phyloP scores from a whole-genome alignment of 2,329 filamentous ascomycete species.

The Fusarium sp. region DNA sequence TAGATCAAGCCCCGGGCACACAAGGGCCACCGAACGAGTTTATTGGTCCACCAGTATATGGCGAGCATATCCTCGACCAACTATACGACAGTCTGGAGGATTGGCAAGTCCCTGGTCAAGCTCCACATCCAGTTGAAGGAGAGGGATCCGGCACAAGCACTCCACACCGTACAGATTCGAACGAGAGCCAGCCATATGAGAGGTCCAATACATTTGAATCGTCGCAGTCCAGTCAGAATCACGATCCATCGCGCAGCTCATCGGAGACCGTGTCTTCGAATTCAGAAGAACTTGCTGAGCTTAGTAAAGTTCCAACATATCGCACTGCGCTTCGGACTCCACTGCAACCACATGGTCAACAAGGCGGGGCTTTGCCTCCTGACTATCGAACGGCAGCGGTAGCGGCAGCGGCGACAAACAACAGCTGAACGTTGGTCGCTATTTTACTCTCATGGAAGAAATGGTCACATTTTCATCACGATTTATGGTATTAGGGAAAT shows the following conservation, averaged over 20 bases:
- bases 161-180: slow-evolving; percentile 36
- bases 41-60: slow-evolving; percentile 88
- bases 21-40: slow-evolving; percentile 65
- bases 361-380: slow-evolving; percentile 66
- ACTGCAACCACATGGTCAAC: slow-evolving; percentile 62
- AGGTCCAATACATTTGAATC: neutral
- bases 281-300: slow-evolving; percentile 70
- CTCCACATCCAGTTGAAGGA: slow-evolving; percentile 66
- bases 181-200: slow-evolving; percentile 60
- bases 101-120: slow-evolving; percentile 77
- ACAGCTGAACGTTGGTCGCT: neutral
- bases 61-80: slow-evolving; percentile 89
- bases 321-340: slow-evolving; percentile 77
- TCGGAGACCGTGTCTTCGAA: slow-evolving; percentile 64
- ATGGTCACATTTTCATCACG: too few species aligned
- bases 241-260: slow-evolving; percentile 61
- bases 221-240: neutral
- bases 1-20: slow-evolving; percentile 65
- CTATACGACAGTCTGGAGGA: slow-evolving; percentile 89
- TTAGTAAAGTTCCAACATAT: slow-evolving; percentile 82
- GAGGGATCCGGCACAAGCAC: slow-evolving; percentile 60
- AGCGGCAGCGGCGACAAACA: neutral
- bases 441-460: rapidly evolving
- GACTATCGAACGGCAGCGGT: slow-evolving; percentile 67
- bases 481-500: too few species aligned